Evolutionary conservation across 2,329 filamentous ascomycete genomes (phyloP).

Genomic region (Lasiodiplodia hormozganensis): DNA sequence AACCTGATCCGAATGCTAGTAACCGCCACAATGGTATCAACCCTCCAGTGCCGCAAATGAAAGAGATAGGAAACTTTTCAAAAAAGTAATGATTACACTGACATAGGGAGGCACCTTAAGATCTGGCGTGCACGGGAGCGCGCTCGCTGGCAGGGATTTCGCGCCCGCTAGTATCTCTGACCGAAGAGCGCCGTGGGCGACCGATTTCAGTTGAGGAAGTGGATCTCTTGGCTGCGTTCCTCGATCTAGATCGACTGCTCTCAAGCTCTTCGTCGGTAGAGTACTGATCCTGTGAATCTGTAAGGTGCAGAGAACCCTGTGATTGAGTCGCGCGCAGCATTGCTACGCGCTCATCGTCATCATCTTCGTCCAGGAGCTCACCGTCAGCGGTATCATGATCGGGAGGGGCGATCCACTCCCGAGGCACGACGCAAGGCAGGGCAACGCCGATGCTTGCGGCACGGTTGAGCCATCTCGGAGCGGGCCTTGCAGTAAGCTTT

Average conservation of each 20-base stretch:
- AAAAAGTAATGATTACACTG: neutral
- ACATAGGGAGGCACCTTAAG: neutral
- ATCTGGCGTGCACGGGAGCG: slow-evolving; percentile 42
- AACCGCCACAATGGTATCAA: slow-evolving; percentile 24
- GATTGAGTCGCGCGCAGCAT: slow-evolving; percentile 60
- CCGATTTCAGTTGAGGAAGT: slow-evolving; percentile 13
- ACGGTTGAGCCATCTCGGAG: slow-evolving; percentile 79
- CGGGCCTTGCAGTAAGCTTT: slow-evolving; percentile 72
- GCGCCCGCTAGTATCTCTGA: slow-evolving; percentile 50
- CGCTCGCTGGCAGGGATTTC: slow-evolving; percentile 53
- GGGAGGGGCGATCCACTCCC: slow-evolving; percentile 81
- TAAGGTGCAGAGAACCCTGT: slow-evolving; percentile 32
- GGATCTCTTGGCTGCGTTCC: slow-evolving; percentile 6
- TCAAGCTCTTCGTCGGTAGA: slow-evolving; percentile 38
- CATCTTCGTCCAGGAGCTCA: slow-evolving; percentile 67
- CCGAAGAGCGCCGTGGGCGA: slow-evolving; percentile 23
- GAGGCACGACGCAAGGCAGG: slow-evolving; percentile 80
- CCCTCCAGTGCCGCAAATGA: neutral
- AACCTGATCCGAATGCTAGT: slow-evolving; percentile 2
- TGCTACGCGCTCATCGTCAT: slow-evolving; percentile 62
- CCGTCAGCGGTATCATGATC: slow-evolving; percentile 77
- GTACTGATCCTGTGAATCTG: slow-evolving; percentile 37
- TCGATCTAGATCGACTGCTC: slow-evolving; percentile 8
- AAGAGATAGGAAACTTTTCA: neutral
- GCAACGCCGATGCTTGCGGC: slow-evolving; percentile 84